phyloP scores from a whole-genome alignment of 1,284 basidiomycete genomes.

The Austroboletus novae-zelandiae region DNA sequence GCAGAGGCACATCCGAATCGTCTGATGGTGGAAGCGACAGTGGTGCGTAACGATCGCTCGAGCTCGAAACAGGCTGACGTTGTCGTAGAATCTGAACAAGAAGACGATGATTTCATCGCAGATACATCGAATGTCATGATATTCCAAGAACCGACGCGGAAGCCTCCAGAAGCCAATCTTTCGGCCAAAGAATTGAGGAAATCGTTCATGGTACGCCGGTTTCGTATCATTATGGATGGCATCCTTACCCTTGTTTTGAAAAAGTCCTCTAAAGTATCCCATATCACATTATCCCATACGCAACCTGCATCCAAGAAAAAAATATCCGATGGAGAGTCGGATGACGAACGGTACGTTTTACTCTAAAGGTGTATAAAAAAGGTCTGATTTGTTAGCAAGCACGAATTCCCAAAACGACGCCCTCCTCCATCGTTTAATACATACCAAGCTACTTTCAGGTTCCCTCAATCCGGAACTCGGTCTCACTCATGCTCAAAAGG shows the following conservation, averaged over 20 bases:
- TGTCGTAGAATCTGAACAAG: constrained; percentile 37
- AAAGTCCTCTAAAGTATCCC: constrained; percentile 75
- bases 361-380: neutral
- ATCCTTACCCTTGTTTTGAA: constrained; percentile 1
- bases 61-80: neutral
- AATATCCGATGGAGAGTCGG: constrained; percentile 50
- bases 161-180: constrained; percentile 20
- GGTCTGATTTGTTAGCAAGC: constrained; percentile 36
- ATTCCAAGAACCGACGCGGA: constrained; percentile 46
- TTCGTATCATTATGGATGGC: constrained; percentile 1
- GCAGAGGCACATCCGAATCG: constrained; percentile 1
- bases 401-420: constrained; percentile 74
- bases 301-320: constrained; percentile 30
- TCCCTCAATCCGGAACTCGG: constrained; percentile 61
- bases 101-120: constrained; percentile 44
- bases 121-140: constrained; percentile 48
- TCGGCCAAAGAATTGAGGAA: constrained; percentile 49
- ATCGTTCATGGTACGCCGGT: constrained; percentile 64
- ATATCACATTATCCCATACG: constrained; percentile 42
- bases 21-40: constrained; percentile 24
- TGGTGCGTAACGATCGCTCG: constrained; percentile 5
- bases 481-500: constrained; percentile 60
- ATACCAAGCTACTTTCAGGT: constrained; percentile 73
- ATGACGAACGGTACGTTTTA: constrained; percentile 26
- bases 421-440: constrained; percentile 69